Conservation (phyloP, 192 early-diverging fungal genomes). For the Rhizoclosmatium sp. region DNA sequence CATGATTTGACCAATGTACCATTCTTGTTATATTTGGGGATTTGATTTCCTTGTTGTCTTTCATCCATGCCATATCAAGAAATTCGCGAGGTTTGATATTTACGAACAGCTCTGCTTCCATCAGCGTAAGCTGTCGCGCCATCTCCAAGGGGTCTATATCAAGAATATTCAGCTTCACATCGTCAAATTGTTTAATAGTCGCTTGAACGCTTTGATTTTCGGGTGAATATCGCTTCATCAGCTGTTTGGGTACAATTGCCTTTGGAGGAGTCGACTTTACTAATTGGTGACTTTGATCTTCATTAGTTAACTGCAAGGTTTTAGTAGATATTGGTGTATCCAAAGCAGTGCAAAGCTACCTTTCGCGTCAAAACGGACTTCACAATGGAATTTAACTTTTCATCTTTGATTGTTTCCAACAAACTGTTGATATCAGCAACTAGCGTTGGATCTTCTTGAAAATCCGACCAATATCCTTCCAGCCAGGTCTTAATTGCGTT, state of each 20-base stretch:
- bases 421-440: slow-evolving; percentile 46
- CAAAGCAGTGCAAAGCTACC: slow-evolving; percentile 18
- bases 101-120: slow-evolving; percentile 63
- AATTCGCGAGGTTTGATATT: slow-evolving; percentile 61
- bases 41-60: slow-evolving; percentile 61
- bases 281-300: slow-evolving; percentile 32
- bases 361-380: slow-evolving; percentile 44
- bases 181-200: not conserved
- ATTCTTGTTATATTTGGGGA: slow-evolving; percentile 63
- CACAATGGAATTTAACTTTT: slow-evolving; percentile 44
- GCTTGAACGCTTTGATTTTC: slow-evolving; percentile 18
- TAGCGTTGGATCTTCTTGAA: slow-evolving; percentile 51
- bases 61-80: slow-evolving; percentile 65
- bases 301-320: slow-evolving; percentile 35
- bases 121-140: slow-evolving; percentile 63
- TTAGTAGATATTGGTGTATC: not conserved
- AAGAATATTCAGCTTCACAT: slow-evolving; percentile 46
- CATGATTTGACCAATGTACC: slow-evolving; percentile 67
- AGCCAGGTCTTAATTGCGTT: slow-evolving; percentile 64
- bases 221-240: slow-evolving; percentile 50
- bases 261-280: slow-evolving; percentile 49
- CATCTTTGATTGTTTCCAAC: slow-evolving; percentile 50
- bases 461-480: slow-evolving; percentile 65
- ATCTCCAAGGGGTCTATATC: slow-evolving; percentile 65
- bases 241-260: slow-evolving; percentile 57